Percentiles rank a stretch among this genome's conserved stretches.
Evolutionary conservation across 169 alveolate genomes (phyloP).

Genomic region (Perkinsus marinus): DNA sequence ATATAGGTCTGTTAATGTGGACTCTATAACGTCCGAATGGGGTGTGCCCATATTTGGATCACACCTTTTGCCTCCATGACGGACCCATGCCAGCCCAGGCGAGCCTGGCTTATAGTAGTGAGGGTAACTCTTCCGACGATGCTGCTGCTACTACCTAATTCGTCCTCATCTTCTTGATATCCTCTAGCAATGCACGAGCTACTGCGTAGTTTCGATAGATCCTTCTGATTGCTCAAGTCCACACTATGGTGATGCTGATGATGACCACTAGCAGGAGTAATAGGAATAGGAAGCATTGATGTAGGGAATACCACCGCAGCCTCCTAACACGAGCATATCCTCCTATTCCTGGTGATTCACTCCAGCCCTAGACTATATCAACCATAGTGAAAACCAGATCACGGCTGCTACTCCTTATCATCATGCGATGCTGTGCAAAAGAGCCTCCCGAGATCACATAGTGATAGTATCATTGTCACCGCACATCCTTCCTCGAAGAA

Average conservation of each 20-base stretch:
- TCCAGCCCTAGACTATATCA: too few relatives aligned
- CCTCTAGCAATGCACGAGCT: background rate
- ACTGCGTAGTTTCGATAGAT: background rate
- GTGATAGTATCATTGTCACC: too few relatives aligned
- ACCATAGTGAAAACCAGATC: too few relatives aligned
- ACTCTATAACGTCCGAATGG: background rate
- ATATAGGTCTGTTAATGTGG: constrained; percentile 18
- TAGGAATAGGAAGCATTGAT: background rate
- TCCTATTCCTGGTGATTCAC: too few relatives aligned
- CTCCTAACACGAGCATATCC: too few relatives aligned
- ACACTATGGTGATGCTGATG: background rate
- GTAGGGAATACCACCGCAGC: too few relatives aligned
- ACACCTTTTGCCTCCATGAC: background rate
- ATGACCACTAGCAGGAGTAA: background rate
- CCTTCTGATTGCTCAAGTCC: background rate
- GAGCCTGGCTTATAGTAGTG: background rate
- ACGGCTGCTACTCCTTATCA: too few relatives aligned
- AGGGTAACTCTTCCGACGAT: background rate
- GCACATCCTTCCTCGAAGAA: too few relatives aligned
- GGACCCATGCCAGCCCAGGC: background rate
- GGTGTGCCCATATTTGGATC: background rate
- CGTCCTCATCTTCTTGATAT: background rate
- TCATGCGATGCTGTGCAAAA: too few relatives aligned
- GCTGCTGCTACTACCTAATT: too few relatives aligned
- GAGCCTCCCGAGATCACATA: too few relatives aligned